Conservation (phyloP, 306 rosid genomes). For the Vicia villosa region DNA sequence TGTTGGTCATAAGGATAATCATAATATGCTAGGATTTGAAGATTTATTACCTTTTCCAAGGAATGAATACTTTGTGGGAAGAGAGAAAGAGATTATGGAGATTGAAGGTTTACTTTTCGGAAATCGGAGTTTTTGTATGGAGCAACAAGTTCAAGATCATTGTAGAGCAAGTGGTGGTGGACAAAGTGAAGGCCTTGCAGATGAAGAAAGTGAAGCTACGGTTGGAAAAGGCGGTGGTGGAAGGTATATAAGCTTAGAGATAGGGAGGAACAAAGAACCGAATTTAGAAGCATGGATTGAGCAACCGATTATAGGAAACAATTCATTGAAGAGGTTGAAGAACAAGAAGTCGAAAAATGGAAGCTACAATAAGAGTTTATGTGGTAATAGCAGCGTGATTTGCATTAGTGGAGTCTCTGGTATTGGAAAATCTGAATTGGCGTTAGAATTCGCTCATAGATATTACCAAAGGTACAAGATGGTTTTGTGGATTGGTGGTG, state of each 20-base stretch:
- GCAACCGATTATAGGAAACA: slow-evolving; percentile 61
- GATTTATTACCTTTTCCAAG: slow-evolving; percentile 65
- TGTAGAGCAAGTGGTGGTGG: slow-evolving; percentile 53
- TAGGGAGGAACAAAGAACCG: slow-evolving; percentile 68
- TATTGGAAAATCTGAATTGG: slow-evolving; percentile 83
- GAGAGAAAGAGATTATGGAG: slow-evolving; percentile 79
- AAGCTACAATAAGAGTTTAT: slow-evolving; percentile 55
- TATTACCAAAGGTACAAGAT: slow-evolving; percentile 73
- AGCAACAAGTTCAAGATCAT: slow-evolving; percentile 55
- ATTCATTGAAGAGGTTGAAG: slow-evolving; percentile 59
- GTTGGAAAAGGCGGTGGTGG: slow-evolving; percentile 50
- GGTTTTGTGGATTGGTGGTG: slow-evolving; percentile 94
- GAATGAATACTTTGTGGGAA: slow-evolving; percentile 66
- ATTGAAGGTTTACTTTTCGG: slow-evolving; percentile 70
- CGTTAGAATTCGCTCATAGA: slow-evolving; percentile 73
- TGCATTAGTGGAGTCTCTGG: slow-evolving; percentile 84
- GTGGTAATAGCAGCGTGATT: slow-evolving; percentile 56
- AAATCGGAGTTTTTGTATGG: slow-evolving; percentile 40
- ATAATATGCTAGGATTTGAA: slow-evolving; percentile 44
- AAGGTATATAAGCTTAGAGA: slow-evolving; percentile 68
- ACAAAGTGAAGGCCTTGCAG: slow-evolving; percentile 84
- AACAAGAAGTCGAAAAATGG: slow-evolving; percentile 70
- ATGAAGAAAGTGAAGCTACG: slow-evolving; percentile 68
- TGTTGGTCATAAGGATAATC: slow-evolving; percentile 36
- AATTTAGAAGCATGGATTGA: slow-evolving; percentile 71